Evolutionary conservation across 139 green algal species (phyloP).

Genomic region (Microglena sp.): DNA sequence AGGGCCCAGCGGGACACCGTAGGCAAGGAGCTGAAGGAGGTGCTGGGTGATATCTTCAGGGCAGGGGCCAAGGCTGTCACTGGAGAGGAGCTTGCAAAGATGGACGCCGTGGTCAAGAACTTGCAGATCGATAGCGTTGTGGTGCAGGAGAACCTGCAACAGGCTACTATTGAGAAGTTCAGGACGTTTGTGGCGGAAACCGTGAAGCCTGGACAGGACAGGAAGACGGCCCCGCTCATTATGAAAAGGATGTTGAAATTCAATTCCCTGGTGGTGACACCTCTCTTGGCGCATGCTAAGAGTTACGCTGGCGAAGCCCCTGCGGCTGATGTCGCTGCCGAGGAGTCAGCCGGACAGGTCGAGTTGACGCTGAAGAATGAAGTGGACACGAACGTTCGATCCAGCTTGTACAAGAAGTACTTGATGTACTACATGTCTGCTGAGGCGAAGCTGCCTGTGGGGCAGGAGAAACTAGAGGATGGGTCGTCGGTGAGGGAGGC

Average conservation of each 20-base stretch:
- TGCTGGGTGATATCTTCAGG: slow-evolving; percentile 26
- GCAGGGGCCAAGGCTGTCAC: slow-evolving; percentile 44
- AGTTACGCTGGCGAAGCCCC: no score
- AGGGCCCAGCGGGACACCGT: slow-evolving; percentile 28
- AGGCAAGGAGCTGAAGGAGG: slow-evolving; percentile 28
- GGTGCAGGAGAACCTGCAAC: slow-evolving; percentile 41
- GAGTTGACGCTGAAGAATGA: slow-evolving; percentile 86
- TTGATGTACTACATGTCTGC: slow-evolving; percentile 83
- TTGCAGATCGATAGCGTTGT: slow-evolving; percentile 55
- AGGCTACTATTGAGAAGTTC: slow-evolving; percentile 28
- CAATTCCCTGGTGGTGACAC: slow-evolving; percentile 71
- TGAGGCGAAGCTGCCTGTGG: no score
- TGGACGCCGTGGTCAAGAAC: slow-evolving; percentile 53
- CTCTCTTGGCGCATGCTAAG: no score
- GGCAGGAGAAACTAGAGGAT: no score
- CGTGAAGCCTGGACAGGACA: no score
- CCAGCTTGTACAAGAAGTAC: slow-evolving; percentile 92
- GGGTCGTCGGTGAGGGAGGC: no score
- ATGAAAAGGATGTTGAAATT: slow-evolving; percentile 94
- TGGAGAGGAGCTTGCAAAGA: slow-evolving; percentile 21
- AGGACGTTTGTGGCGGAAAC: no score
- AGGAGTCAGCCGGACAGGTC: slow-evolving; percentile 72
- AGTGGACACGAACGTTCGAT: slow-evolving; percentile 13
- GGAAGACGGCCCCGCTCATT: no score
- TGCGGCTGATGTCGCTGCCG: slow-evolving; percentile 37